phyloP scores from a whole-genome alignment of 2,329 filamentous ascomycete genomes.

The Ustulina deusta region DNA sequence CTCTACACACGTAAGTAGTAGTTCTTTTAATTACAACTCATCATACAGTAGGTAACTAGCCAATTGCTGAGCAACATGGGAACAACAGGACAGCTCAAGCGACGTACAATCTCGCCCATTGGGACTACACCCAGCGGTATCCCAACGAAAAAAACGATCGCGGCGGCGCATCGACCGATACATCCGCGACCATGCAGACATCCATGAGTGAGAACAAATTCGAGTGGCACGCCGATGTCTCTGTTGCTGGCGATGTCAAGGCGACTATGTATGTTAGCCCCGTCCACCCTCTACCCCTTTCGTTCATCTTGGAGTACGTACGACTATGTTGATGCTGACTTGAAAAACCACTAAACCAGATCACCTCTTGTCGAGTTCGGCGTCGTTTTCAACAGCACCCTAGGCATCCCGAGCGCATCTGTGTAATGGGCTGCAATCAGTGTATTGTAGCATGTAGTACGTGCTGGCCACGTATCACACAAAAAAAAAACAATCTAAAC shows the following conservation, averaged over 20 bases:
- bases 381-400: constrained; percentile 13
- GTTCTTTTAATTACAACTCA: background rate
- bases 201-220: constrained; percentile 22
- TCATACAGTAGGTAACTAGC: background rate
- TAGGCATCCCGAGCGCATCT: constrained; percentile 30
- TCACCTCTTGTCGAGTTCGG: constrained; percentile 31
- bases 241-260: constrained; percentile 24
- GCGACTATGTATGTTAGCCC: constrained; percentile 22
- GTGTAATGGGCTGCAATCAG: too few relatives aligned
- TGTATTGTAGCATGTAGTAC: too few relatives aligned
- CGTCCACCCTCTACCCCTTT: too few relatives aligned
- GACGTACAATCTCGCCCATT: constrained; percentile 30
- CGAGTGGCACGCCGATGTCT: constrained; percentile 29
- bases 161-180: constrained; percentile 21
- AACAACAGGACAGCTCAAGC: constrained; percentile 25
- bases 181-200: constrained; percentile 23
- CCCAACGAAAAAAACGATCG: constrained; percentile 21
- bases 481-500: too few relatives aligned
- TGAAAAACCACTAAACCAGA: background rate
- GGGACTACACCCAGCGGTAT: constrained; percentile 31
- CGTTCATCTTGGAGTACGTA: too few relatives aligned
- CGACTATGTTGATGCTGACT: constrained; percentile 9
- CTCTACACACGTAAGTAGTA: constrained; percentile 27
- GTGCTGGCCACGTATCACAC: too few relatives aligned
- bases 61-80: constrained; percentile 19